Percentiles rank a stretch among this genome's conserved stretches.
phyloP scores from a whole-genome alignment of 805 yeast genomes.

The Sungouiella thailandica region DNA sequence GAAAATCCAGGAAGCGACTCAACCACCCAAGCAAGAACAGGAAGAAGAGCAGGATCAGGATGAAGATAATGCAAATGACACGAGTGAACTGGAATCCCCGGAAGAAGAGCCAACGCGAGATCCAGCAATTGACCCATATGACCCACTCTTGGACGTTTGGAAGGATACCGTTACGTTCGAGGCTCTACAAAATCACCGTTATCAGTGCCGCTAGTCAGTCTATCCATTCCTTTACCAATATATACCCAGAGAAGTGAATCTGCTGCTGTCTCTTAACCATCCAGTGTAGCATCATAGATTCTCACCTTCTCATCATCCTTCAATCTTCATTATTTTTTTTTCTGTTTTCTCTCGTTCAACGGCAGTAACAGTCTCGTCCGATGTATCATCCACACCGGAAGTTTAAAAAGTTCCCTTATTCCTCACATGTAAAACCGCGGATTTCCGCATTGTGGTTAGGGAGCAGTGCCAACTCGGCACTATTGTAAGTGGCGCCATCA shows the following conservation, averaged over 20 bases:
- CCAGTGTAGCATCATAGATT: no score
- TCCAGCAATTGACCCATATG: slow-evolving; percentile 6
- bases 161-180: slow-evolving; percentile 7
- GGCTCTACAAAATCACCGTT: slow-evolving; percentile 11
- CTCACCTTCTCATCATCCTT: no score
- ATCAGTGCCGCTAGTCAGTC: slow-evolving; percentile 8
- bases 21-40: neutral
- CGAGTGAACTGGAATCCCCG: neutral
- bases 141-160: slow-evolving; percentile 7
- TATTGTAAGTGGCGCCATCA: slow-evolving; percentile 8
- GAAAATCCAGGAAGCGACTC: neutral
- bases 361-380: no score
- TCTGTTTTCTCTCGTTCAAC: no score
- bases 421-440: slow-evolving; percentile 29
- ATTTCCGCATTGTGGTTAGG: slow-evolving; percentile 22
- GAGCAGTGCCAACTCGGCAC: slow-evolving; percentile 16
- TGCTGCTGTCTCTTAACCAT: slow-evolving; percentile 1
- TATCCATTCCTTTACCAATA: slow-evolving; percentile 2
- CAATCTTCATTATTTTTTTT: no score
- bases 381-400: slow-evolving; percentile 6
- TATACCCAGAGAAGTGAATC: neutral
- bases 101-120: neutral
- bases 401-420: slow-evolving; percentile 10
- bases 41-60: slow-evolving; percentile 2
- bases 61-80: slow-evolving; percentile 3